Conservation (phyloP, 2,329 filamentous ascomycete genomes). For the Trichoderma atroviride region DNA sequence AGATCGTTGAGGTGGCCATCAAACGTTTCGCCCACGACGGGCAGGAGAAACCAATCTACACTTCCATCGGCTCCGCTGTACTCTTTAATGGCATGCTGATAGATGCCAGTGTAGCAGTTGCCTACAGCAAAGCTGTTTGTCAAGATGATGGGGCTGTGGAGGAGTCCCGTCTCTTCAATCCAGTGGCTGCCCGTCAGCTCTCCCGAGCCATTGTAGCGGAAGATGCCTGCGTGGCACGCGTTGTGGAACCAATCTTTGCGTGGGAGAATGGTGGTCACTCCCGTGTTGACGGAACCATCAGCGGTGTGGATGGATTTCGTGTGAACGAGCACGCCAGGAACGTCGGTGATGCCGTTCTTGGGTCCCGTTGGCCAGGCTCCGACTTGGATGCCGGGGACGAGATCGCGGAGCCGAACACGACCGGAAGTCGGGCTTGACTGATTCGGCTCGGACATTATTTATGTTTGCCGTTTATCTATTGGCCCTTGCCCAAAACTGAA, state of each 20-base stretch:
- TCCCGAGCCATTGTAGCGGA: conserved; percentile 62
- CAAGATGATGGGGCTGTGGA: conserved; percentile 59
- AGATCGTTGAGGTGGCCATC: conserved; percentile 62
- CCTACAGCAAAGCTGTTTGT: conserved; percentile 61
- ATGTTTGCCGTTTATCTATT: background rate
- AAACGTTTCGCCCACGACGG: conserved; percentile 62
- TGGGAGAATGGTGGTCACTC: conserved; percentile 50
- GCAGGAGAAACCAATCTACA: conserved; percentile 55
- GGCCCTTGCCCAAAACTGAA: background rate
- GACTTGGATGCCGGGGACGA: conserved; percentile 46
- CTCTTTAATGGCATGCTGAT: conserved; percentile 53
- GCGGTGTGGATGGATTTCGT: conserved; percentile 42
- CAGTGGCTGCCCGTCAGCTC: conserved; percentile 61
- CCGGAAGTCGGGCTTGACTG: conserved; percentile 24
- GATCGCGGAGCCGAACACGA: conserved; percentile 39
- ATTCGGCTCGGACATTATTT: conserved; percentile 2
- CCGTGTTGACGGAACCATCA: conserved; percentile 43
- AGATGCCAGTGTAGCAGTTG: conserved; percentile 50
- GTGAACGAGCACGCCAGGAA: conserved; percentile 47
- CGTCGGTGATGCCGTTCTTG: conserved; percentile 51
- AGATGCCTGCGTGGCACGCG: conserved; percentile 49
- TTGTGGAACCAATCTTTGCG: conserved; percentile 45
- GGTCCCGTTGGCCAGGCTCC: conserved; percentile 46
- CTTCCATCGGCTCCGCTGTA: conserved; percentile 43
- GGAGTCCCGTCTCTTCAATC: conserved; percentile 59